Base-by-base conservation (phyloP, 2,329 filamentous ascomycete genomes). In the Sporothrix euskadiensis region DNA sequence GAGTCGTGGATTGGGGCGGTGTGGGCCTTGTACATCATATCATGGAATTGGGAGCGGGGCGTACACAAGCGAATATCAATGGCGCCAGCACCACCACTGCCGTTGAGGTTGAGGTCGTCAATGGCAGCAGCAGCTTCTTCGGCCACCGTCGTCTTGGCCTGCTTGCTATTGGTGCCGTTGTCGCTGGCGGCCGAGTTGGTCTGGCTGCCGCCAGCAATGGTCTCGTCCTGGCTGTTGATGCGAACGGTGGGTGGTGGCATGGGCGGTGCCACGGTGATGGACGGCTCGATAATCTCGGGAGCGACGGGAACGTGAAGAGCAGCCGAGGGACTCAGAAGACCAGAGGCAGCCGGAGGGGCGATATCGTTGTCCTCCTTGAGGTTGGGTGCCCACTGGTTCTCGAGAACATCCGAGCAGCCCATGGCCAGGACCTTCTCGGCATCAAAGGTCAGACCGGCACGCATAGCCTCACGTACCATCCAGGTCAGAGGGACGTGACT, bases 361-460 rank as follows among this genome's bases (percentile, higher is more conserved):
- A 26, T 22, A 41, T 44, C 47, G 8, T 39, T 32, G 26, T 69
- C 47, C 22, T 59, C 72, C 10, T 35, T 32, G n/a, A 71, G 41
- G 22, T 63, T 74, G 12, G 69, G 39, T 3, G 54, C 73, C 69
- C 47, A 49, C n/a, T 73, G 70, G 59, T 75, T 54, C 32, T 84
- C 84, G 39, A 86, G 61, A 14, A 76, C 76, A 0, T 83, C 86
- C 22, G 84, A 82, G 75, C 92, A 93, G 32, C 90, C 88, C 81
- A 93, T 87, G 35, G 89, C 86, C 19, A 86, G 84, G 16, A 94
- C 85, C 78, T 92, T 93, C 41, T 88, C 86, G 0, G 87, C 80
- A 76, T 95, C 92, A 75, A 96, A 93, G 0, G 84, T 83, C 19
- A 95, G 85, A 0, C 92, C 92, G 0, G 92, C 92, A 63, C 81